Evolutionary conservation across 176 grass and related monocot genomes (phyloP), one percentile per base, ranked within the genome.

Genomic region (Oryza longistaminata): DNA sequence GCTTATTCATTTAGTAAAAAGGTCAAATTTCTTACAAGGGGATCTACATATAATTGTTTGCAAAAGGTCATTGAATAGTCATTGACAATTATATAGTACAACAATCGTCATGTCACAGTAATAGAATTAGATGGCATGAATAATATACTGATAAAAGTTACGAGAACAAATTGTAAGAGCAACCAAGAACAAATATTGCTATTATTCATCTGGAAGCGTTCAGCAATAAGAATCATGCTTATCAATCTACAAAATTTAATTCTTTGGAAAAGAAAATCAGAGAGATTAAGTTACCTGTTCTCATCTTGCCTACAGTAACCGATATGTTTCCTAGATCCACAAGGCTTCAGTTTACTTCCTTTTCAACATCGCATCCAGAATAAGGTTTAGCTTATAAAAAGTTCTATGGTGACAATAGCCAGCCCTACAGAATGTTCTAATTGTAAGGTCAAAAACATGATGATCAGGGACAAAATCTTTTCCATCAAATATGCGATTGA

Each of bases 361-460:
- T 46, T 37, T 76, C 42, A 94, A 86, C 85, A 97, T 93, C 21
- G 72, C 86, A 74, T 97, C 90, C 67, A 97, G 49, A 89, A 91
- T 70, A 76, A 84, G 25, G 52, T 86, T 74, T 62, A 91, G 46
- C 69, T 35, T 73, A 88, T 31, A 78, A 44, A 90, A 72, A 52
- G 86, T 64, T 81, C 44, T 68, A 72, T 81, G 21, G 26, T 76
- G 43, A 93, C 88, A 91, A 86, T 88, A 91, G 29, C 92, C 83
- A 50, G 42, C 37, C 80, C 68, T 88, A 88, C 94, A 94, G 55
- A 89, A 88, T 44, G 81, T 70, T 73, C n/a, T 88, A 64, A 94
- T 86, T 42, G 84, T 87, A 53, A 67, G 3, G n/a, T 90, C 44
- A 78, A 94, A 92, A 74, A 94, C 52, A 11, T 25, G 29, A 87